Conservation (phyloP, 257 asterid species). For the Nicotiana otophora region DNA sequence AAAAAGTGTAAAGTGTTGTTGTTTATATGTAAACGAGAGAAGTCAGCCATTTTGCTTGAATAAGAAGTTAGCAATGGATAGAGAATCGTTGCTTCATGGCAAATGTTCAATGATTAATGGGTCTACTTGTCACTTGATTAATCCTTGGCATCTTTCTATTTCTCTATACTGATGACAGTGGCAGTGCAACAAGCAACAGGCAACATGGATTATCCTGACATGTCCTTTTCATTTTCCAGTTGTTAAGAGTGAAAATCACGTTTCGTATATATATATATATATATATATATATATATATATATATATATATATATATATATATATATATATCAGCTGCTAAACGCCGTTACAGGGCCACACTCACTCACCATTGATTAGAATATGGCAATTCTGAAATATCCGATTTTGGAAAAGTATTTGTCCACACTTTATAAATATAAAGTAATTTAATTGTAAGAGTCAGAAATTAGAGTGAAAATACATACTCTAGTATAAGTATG, state of each 20-base stretch:
- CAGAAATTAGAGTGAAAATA: no score
- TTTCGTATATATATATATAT: background rate
- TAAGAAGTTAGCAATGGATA: background rate
- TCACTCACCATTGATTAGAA: background rate
- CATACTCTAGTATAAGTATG: no score
- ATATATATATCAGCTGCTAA: no score
- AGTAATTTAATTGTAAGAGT: no score
- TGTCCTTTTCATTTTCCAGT: background rate
- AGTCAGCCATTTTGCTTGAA: background rate
- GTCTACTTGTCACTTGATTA: background rate
- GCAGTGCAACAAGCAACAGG: background rate
- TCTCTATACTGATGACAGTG: background rate
- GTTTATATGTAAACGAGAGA: background rate
- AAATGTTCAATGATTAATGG: background rate
- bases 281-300: no score
- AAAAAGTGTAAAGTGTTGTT: background rate
- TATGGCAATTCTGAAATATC: background rate
- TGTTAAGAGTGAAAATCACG: constrained; percentile 7
- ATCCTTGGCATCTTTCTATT: background rate
- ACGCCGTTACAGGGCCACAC: background rate
- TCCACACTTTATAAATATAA: background rate
- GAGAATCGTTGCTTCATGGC: background rate
- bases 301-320: no score
- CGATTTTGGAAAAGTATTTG: background rate
- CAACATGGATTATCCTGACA: constrained; percentile 7